A percentile compares a stretch with the other conserved stretches of the same genome.
phyloP scores from a whole-genome alignment of 257 asterid species.

The Solanum neorickii region DNA sequence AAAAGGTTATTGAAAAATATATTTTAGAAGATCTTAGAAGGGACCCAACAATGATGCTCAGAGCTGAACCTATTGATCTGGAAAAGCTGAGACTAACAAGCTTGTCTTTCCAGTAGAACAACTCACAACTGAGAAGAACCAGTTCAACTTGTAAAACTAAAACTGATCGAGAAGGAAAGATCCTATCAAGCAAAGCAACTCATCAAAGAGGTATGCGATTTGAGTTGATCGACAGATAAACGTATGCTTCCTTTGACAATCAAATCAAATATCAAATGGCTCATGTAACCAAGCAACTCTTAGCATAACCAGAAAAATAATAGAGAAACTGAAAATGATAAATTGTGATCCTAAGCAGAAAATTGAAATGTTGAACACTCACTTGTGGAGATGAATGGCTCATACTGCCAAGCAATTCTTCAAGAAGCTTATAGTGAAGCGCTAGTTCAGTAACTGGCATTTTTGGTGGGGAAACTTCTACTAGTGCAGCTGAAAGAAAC shows the following conservation, averaged over 20 bases:
- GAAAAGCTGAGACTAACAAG: not conserved
- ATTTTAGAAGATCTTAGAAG: not conserved
- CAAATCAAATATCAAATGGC: not conserved
- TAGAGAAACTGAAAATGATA: not conserved
- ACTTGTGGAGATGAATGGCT: conserved; percentile 95
- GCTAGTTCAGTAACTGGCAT: conserved; percentile 59
- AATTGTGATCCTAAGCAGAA: not conserved
- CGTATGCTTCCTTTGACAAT: not conserved
- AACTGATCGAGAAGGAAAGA: not conserved
- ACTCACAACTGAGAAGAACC: not conserved
- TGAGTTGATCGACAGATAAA: not conserved
- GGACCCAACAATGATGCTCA: not conserved
- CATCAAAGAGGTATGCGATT: not conserved
- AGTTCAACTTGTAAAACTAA: not conserved
- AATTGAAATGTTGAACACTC: conserved; percentile 19
- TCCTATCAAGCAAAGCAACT: not conserved
- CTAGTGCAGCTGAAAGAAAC: conserved; percentile 82
- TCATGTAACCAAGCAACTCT: not conserved
- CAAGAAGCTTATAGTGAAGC: conserved; percentile 66
- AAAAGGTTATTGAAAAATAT: not conserved
- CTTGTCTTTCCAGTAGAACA: not conserved
- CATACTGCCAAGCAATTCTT: conserved; percentile 84
- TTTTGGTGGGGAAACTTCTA: conserved; percentile 75
- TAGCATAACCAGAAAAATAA: not conserved
- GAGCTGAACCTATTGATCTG: not conserved